Conservation (phyloP, 2,329 filamentous ascomycete species). For the Fusarium secorum region DNA sequence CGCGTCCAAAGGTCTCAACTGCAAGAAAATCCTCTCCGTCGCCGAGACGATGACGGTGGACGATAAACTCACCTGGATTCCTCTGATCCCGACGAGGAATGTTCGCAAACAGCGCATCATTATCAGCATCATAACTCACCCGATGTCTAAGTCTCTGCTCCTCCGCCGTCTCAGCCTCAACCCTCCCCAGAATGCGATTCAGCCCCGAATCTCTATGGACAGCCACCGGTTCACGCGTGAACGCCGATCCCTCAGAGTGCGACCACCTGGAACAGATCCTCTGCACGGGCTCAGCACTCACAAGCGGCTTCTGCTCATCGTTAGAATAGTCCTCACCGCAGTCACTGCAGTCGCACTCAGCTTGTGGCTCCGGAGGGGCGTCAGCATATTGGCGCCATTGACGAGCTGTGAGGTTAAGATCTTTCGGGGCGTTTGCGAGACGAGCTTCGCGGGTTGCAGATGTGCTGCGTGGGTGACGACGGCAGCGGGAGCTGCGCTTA, state of each 20-base stretch:
- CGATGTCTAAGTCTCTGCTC: neutral
- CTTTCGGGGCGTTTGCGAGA: constrained; percentile 2
- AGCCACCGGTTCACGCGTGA: neutral
- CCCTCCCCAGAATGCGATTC: neutral
- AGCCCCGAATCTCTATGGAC: neutral
- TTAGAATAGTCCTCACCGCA: neutral
- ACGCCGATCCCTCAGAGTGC: neutral
- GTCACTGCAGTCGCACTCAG: neutral
- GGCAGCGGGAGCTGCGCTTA: neutral
- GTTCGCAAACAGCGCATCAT: constrained; percentile 26
- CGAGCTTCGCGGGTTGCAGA: neutral
- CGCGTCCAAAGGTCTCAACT: neutral
- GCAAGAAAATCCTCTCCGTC: neutral
- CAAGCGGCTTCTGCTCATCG: neutral
- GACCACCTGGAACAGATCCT: constrained; percentile 14
- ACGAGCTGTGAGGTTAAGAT: constrained; percentile 2
- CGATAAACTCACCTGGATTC: constrained; percentile 17
- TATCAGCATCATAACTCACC: constrained; percentile 23
- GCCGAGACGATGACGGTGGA: constrained; percentile 1
- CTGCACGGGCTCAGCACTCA: neutral
- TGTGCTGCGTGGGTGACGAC: neutral
- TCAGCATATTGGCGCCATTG: constrained; percentile 8
- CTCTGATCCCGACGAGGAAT: constrained; percentile 16
- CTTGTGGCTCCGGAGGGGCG: neutral
- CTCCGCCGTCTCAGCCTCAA: neutral